Conservation (phyloP, 495 filamentous ascomycete species). For the Cryomyces antarcticus region DNA sequence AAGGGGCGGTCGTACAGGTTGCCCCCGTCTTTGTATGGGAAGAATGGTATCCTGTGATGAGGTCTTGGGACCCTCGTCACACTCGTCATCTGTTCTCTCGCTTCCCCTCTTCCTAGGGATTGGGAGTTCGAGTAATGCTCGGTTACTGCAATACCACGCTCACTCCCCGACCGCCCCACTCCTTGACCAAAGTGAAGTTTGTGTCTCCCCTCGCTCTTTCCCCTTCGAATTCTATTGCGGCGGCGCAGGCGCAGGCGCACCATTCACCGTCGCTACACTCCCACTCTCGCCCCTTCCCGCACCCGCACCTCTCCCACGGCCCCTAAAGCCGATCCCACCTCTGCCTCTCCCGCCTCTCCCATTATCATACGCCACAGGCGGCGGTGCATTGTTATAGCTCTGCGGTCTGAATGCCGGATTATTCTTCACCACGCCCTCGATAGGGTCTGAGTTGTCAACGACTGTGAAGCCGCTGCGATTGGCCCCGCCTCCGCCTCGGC, state of each 20-base stretch:
- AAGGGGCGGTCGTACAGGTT: too few species aligned
- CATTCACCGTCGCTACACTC: not conserved
- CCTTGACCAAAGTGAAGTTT: too few species aligned
- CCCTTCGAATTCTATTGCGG: not conserved
- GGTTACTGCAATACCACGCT: too few species aligned
- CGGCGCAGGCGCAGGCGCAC: not conserved
- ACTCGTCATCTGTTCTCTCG: too few species aligned
- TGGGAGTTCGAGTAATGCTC: too few species aligned
- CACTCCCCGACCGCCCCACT: too few species aligned
- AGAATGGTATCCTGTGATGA: too few species aligned
- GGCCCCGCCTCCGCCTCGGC: slow-evolving; percentile 12
- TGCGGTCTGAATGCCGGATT: slow-evolving; percentile 36
- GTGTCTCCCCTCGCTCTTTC: too few species aligned
- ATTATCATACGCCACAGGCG: slow-evolving; percentile 44
- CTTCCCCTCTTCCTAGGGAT: too few species aligned
- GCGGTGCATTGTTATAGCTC: slow-evolving; percentile 56
- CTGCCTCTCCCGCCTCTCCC: slow-evolving; percentile 31
- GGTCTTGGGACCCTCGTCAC: too few species aligned
- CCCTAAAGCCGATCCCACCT: slow-evolving; percentile 18
- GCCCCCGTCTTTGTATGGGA: too few species aligned
- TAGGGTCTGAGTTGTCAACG: slow-evolving; percentile 29
- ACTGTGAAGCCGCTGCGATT: slow-evolving; percentile 30
- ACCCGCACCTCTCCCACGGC: slow-evolving; percentile 2
- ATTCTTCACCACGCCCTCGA: slow-evolving; percentile 27
- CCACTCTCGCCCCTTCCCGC: slow-evolving; percentile 1